Evolutionary conservation across 768 basidiomycete genomes (phyloP), one percentile per base, ranked within the genome.

Genomic region (Pleurotus giganteus): DNA sequence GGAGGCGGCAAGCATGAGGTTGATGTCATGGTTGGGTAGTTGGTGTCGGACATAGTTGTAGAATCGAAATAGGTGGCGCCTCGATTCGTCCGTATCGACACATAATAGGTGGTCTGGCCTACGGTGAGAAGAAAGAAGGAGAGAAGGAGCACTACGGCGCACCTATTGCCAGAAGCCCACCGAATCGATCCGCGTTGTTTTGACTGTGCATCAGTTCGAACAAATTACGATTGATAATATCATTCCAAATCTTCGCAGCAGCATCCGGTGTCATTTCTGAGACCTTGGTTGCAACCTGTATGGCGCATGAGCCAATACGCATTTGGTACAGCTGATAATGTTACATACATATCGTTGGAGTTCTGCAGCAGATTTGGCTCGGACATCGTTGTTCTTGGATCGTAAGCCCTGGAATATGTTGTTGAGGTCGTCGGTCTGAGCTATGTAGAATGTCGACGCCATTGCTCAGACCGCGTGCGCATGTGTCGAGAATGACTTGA

Each of bases 1-100:
- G n/a, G 94, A 93, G 1, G 94, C 93, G 7, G 89, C 84, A 31
- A 94, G 80, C 94, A 98, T 98, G 65, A 99, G 85, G 68, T 90
- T 89, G 63, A 93, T 83, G 67, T 98, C 96, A 50, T 86, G 81
- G 65, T 91, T 91, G 3, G 93, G 93, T 17, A 97, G 79, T n/a
- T 96, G 81, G 37, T 90, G 85, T 66, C 94, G 92, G 70, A 97
- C 88, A 72, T 97, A 95, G 71, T 92, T 91, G 74, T 88, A 92
- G 67, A 95, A 87, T 47, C 91, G 84, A 70, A 89, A 94, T 34
- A 91, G 82, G 60, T 89, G 86, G 36, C 85, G 77, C 63, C 86
- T 89, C 39, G 88, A 86, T 67, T 92, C 89, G 47, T 91, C 91
- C 29, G 82, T 82, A 36, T 89, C 88, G 44, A 84, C 80, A 47